Evolutionary conservation across 1,284 basidiomycete genomes (phyloP), one percentile per base, ranked within the genome.

Genomic region (Ceratobasidium sp.): DNA sequence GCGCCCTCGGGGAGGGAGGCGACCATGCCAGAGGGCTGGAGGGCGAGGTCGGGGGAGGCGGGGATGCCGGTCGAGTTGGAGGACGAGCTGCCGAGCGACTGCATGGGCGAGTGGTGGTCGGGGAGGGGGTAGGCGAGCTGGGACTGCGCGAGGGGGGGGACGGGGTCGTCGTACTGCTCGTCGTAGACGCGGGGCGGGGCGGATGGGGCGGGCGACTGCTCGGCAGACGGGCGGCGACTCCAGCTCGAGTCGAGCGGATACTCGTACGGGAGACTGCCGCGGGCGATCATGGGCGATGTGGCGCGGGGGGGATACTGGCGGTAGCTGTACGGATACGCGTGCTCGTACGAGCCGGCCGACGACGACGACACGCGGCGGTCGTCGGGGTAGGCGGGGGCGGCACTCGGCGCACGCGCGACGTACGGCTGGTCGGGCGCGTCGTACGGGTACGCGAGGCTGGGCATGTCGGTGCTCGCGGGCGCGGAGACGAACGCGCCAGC

Each of bases 21-120:
- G 31, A 49, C 69, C 14, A 74, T 19, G 8, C 58, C 48, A 13
- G 34, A 9, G 29, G 71, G 53, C 16, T 51, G 71, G n/a, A 61
- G 24, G 4, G 48, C 69, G 41, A 73, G 48, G 31, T 63, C 69
- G 16, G 62, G 71, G 14, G 62, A 62, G 7, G 62, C 71, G 8
- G 62, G 59, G 29, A 74, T 48, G 48, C 59, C 62, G 46, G 62
- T 74, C 59, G 71, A 74, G 59, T 53, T 54, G 43, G 71, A 74
- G 13, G 71, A 74, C 29, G 59, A 63, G 46, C 49, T 53, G 34
- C 51, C 59, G 27, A 74, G 59, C 27, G 59, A 74, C 29, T 39
- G 37, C 71, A 62, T 65, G 31, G 68, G 68, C 14, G 68, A 71
- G 19, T 37, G 49, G 54, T 71, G 54, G 54, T 46, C 68, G 37